phyloP scores from a whole-genome alignment of 495 filamentous ascomycete species.

The Penicillium roqueforti region DNA sequence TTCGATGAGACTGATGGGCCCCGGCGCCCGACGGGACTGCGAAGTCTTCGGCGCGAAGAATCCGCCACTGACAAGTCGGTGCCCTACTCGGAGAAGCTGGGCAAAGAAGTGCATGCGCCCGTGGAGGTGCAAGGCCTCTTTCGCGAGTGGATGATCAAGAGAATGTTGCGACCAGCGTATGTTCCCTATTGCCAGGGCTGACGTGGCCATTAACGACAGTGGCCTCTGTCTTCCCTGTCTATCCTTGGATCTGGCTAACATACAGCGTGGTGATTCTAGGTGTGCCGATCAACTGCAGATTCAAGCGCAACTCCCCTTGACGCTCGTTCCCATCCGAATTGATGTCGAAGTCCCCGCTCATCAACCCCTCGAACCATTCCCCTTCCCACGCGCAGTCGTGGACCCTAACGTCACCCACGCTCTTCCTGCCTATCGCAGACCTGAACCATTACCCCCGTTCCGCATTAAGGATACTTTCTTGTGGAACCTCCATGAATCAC shows the following conservation, averaged over 20 bases:
- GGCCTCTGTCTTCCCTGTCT: slow-evolving; percentile 1
- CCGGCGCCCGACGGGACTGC: slow-evolving; percentile 76
- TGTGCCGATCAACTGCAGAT: slow-evolving; percentile 67
- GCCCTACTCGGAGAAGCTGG: slow-evolving; percentile 66
- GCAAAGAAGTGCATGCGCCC: slow-evolving; percentile 75
- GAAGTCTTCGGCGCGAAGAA: slow-evolving; percentile 78
- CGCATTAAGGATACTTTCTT: slow-evolving; percentile 89
- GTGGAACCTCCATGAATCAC: slow-evolving; percentile 95
- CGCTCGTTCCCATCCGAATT: slow-evolving; percentile 92
- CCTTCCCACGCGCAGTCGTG: slow-evolving; percentile 56
- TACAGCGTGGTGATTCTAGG: slow-evolving; percentile 19
- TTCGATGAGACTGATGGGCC: slow-evolving; percentile 82
- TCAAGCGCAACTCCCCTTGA: slow-evolving; percentile 80
- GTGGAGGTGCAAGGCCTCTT: slow-evolving; percentile 86
- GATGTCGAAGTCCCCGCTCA: slow-evolving; percentile 86
- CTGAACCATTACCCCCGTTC: slow-evolving; percentile 74
- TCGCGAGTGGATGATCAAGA: slow-evolving; percentile 90
- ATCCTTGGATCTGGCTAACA: slow-evolving; percentile 4
- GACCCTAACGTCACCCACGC: slow-evolving; percentile 60
- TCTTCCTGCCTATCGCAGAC: slow-evolving; percentile 68
- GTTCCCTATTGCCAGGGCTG: slow-evolving; percentile 14
- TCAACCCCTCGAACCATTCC: slow-evolving; percentile 67
- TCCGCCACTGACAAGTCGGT: slow-evolving; percentile 52
- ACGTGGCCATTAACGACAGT: not conserved
- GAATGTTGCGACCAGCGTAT: slow-evolving; percentile 53